Percentiles rank a stretch among this genome's conserved stretches.
Conservation (phyloP, 2,329 filamentous ascomycete species). For the Paraphoma chrysanthemicola region DNA sequence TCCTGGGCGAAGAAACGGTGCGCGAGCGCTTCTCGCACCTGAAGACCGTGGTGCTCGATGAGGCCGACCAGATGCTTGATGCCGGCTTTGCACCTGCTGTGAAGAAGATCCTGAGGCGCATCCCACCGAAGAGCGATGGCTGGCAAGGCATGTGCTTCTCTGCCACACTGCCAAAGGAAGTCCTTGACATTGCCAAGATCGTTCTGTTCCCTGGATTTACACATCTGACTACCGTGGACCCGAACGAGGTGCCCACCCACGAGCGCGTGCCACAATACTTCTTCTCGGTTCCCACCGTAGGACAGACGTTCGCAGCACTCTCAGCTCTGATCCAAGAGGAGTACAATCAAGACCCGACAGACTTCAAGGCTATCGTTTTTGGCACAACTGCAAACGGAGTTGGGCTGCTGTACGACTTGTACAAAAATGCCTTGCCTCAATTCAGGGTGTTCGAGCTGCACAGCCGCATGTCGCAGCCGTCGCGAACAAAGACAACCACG, state of each 20-base stretch:
- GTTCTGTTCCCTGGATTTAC: slow-evolving; percentile 53
- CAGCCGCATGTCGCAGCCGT: slow-evolving; percentile 52
- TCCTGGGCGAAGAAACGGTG: slow-evolving; percentile 52
- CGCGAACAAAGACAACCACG: slow-evolving; percentile 52
- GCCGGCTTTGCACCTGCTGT: slow-evolving; percentile 62
- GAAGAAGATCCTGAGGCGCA: slow-evolving; percentile 57
- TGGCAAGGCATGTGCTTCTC: slow-evolving; percentile 61
- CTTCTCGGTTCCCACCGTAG: slow-evolving; percentile 52
- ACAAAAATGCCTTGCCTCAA: slow-evolving; percentile 40
- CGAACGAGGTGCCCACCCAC: slow-evolving; percentile 54
- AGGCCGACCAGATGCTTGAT: slow-evolving; percentile 57
- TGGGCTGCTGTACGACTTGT: slow-evolving; percentile 51
- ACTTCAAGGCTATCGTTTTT: slow-evolving; percentile 57
- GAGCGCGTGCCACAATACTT: slow-evolving; percentile 59
- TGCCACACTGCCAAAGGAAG: slow-evolving; percentile 54
- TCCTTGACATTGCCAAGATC: slow-evolving; percentile 53
- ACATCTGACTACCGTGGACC: slow-evolving; percentile 53
- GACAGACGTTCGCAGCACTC: slow-evolving; percentile 55
- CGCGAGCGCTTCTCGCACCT: slow-evolving; percentile 55
- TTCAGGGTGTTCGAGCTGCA: slow-evolving; percentile 53
- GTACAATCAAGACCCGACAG: slow-evolving; percentile 43
- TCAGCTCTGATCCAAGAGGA: slow-evolving; percentile 55
- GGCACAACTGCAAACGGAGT: slow-evolving; percentile 56
- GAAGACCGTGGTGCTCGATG: slow-evolving; percentile 54
- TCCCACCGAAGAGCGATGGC: slow-evolving; percentile 58